A percentile compares a stretch with the other conserved stretches of the same genome.
phyloP scores from a whole-genome alignment of 371 early-diverging fungal species.

The Batrachochytrium dendrobatidis region DNA sequence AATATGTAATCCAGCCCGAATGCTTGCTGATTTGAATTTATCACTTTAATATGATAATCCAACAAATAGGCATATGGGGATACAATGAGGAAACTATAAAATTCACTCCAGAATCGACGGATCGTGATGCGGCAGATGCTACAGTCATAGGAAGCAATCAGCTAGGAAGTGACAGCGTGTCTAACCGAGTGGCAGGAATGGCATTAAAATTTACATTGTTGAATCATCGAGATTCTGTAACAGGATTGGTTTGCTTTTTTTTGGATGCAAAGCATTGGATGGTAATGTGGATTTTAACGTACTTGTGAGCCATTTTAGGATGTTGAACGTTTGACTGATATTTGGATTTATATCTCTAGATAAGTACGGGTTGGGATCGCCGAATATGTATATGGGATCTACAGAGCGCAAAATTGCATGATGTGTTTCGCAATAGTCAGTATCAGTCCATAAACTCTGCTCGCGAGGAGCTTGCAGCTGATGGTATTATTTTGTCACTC shows the following conservation, averaged over 20 bases:
- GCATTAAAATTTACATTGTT: slow-evolving; percentile 31
- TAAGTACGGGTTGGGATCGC: slow-evolving; percentile 45
- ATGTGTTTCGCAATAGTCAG: slow-evolving; percentile 29
- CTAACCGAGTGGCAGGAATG: slow-evolving; percentile 46
- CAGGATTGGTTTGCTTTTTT: slow-evolving; percentile 34
- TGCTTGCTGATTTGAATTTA: not conserved
- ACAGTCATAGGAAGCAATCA: not conserved
- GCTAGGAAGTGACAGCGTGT: slow-evolving; percentile 27
- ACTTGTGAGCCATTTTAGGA: slow-evolving; percentile 9
- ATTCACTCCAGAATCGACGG: slow-evolving; percentile 18
- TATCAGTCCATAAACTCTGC: slow-evolving; percentile 4
- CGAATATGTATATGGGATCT: slow-evolving; percentile 42
- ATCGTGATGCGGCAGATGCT: not conserved
- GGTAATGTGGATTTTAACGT: slow-evolving; percentile 14
- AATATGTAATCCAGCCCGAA: not conserved
- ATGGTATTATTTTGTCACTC: slow-evolving; percentile 39
- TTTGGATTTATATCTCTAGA: too few species aligned
- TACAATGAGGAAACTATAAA: slow-evolving; percentile 44
- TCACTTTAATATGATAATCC: not conserved
- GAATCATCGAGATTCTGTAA: slow-evolving; percentile 40
- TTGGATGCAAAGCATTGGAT: slow-evolving; percentile 37
- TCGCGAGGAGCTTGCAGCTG: slow-evolving; percentile 46
- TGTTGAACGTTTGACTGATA: not conserved
- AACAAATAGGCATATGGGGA: slow-evolving; percentile 34
- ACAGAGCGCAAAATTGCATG: slow-evolving; percentile 18